These are phyloP conservation scores for Limnanthes douglasii DNA, from an alignment of 345 rosid species.

Conservation along the genomic window DNA sequence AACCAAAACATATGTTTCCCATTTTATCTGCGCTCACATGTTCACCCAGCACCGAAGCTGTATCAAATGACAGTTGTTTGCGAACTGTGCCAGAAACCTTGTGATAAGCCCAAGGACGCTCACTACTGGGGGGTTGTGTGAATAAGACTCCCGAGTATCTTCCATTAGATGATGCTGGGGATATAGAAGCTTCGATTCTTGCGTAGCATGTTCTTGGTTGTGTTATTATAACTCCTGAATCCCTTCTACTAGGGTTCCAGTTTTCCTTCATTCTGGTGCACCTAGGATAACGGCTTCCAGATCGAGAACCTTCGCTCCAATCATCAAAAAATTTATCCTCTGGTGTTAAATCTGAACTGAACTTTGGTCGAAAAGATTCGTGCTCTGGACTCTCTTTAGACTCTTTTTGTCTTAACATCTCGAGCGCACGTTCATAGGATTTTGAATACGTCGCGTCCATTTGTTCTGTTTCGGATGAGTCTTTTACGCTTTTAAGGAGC, in stretches of 20 bases:
- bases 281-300: conserved; percentile 6
- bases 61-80: conserved; percentile 17
- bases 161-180: conserved; percentile 11
- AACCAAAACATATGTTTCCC: no score
- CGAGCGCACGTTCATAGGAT: conserved; percentile 50
- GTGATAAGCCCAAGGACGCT: no score
- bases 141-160: conserved; percentile 16
- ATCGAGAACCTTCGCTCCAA: conserved; percentile 11
- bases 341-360: no score
- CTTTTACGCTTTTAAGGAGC: conserved; percentile 35
- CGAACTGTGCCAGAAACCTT: conserved; percentile 12
- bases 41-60: no score
- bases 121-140: conserved; percentile 19
- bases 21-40: no score
- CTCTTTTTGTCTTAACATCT: conserved; percentile 33
- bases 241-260: conserved; percentile 10
- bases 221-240: conserved; percentile 7
- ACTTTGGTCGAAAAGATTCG: no score
- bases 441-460: conserved; percentile 48
- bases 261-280: conserved; percentile 11
- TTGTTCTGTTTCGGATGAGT: conserved; percentile 13
- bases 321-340: conserved; percentile 4
- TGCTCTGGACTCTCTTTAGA: no score
- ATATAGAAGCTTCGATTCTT: no score
- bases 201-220: conserved; percentile 20